Evolutionary conservation across 148 eudicot genomes (phyloP).

Genomic region (Rhododendron molle): DNA sequence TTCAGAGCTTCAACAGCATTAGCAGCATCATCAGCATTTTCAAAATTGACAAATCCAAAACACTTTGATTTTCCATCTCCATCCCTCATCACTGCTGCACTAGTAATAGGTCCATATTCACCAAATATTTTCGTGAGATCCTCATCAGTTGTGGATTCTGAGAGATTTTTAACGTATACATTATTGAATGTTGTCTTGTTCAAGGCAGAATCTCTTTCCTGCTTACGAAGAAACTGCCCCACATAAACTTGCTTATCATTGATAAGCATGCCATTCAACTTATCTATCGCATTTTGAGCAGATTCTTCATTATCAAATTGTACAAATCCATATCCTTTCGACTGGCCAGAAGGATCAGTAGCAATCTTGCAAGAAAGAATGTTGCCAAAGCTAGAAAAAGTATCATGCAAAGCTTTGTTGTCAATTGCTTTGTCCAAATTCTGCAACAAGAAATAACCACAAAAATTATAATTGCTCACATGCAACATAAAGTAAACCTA

Average conservation of each 20-base stretch:
- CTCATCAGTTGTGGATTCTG: conserved; percentile 51
- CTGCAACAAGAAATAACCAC: conserved; percentile 24
- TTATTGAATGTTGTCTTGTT: conserved; percentile 49
- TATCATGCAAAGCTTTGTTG: conserved; percentile 61
- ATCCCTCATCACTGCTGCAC: conserved; percentile 66
- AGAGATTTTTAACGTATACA: conserved; percentile 51
- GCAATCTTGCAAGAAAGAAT: conserved; percentile 73
- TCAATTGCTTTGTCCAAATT: conserved; percentile 63
- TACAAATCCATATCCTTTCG: conserved; percentile 70
- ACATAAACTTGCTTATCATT: conserved; percentile 71
- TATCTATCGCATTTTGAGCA: conserved; percentile 55
- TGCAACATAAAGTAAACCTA: not conserved
- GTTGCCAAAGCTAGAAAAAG: conserved; percentile 59
- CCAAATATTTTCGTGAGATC: conserved; percentile 45
- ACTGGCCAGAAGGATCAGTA: conserved; percentile 55
- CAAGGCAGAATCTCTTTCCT: conserved; percentile 44
- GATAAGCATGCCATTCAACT: conserved; percentile 55
- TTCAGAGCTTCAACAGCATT: conserved; percentile 67
- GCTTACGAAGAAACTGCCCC: conserved; percentile 66
- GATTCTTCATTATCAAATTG: conserved; percentile 59
- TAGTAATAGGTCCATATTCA: conserved; percentile 53
- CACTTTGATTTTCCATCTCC: conserved; percentile 64
- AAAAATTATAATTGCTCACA: not conserved
- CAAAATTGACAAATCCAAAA: conserved; percentile 64
- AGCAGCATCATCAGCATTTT: conserved; percentile 68